phyloP scores from a whole-genome alignment of 2,329 filamentous ascomycete genomes.

The Emericellopsis atlantica region DNA sequence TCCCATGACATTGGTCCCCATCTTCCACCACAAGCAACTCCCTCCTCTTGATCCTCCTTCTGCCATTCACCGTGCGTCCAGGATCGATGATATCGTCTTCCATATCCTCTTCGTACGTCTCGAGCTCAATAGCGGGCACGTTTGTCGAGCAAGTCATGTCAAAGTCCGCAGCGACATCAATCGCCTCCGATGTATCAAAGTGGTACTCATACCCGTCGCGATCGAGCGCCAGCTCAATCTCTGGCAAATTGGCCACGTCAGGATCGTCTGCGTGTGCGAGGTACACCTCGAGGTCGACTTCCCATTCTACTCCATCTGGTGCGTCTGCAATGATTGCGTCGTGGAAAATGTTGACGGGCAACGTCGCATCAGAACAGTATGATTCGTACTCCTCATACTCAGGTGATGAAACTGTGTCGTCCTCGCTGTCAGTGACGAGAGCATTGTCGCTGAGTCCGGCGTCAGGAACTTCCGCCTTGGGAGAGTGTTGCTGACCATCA shows the following conservation, averaged over 20 bases:
- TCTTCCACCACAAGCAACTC: not conserved
- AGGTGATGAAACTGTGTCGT: no score
- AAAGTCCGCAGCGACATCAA: conserved; percentile 13
- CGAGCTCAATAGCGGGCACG: no score
- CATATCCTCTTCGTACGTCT: no score
- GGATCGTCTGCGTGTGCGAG: conserved; percentile 11
- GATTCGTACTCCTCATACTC: no score
- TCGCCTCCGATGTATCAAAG: conserved; percentile 7
- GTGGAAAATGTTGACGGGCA: conserved; percentile 11
- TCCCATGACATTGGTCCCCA: not conserved
- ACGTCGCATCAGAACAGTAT: not conserved
- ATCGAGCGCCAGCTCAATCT: conserved; percentile 17
- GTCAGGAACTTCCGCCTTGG: no score
- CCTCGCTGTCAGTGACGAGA: no score
- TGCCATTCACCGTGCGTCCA: no score
- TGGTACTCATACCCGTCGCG: conserved; percentile 11
- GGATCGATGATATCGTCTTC: no score
- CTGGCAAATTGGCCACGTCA: conserved; percentile 11
- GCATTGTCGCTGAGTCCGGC: no score
- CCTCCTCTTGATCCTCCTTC: no score
- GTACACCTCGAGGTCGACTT: conserved; percentile 17
- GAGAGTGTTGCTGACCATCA: no score
- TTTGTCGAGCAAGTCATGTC: conserved; percentile 7
- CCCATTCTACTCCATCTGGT: not conserved
- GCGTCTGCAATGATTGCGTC: conserved; percentile 11